Conservation (phyloP, 106 monocot species). For the Dendrobium catenatum region DNA sequence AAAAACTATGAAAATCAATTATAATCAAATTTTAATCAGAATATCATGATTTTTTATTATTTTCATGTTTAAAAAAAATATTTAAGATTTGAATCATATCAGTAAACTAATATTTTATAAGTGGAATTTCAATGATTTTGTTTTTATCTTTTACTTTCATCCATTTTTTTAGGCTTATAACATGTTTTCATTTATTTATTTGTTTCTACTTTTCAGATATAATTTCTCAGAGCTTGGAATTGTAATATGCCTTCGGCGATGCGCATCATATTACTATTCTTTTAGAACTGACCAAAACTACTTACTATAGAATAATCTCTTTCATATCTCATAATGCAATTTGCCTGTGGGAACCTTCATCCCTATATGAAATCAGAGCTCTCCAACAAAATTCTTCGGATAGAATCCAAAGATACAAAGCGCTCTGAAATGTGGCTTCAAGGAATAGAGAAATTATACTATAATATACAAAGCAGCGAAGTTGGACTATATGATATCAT, state of each 20-base stretch:
- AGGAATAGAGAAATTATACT: background rate
- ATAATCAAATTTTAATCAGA: no score
- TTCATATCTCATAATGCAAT: conserved; percentile 43
- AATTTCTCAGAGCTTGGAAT: conserved; percentile 25
- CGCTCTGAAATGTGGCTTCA: background rate
- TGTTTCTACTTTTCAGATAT: conserved; percentile 17
- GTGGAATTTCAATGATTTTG: no score
- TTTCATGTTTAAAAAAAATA: no score
- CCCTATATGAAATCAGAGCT: background rate
- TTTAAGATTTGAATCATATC: no score
- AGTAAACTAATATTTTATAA: no score
- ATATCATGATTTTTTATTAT: no score
- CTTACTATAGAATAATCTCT: conserved; percentile 21
- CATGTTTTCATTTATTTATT: background rate
- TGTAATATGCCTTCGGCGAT: conserved; percentile 31
- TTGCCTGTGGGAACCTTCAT: conserved; percentile 36
- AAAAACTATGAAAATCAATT: no score
- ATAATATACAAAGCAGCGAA: background rate
- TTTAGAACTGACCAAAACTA: conserved; percentile 27
- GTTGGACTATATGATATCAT: background rate
- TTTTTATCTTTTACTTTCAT: no score
- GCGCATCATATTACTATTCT: conserved; percentile 37
- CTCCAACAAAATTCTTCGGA: background rate
- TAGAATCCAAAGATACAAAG: no score
- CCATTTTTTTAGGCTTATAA: background rate